A percentile compares a stretch with the other conserved stretches of the same genome.
These are phyloP conservation scores for Linnemannia exigua DNA, from an alignment of 192 early-diverging fungal species.

Conservation along the genomic window DNA sequence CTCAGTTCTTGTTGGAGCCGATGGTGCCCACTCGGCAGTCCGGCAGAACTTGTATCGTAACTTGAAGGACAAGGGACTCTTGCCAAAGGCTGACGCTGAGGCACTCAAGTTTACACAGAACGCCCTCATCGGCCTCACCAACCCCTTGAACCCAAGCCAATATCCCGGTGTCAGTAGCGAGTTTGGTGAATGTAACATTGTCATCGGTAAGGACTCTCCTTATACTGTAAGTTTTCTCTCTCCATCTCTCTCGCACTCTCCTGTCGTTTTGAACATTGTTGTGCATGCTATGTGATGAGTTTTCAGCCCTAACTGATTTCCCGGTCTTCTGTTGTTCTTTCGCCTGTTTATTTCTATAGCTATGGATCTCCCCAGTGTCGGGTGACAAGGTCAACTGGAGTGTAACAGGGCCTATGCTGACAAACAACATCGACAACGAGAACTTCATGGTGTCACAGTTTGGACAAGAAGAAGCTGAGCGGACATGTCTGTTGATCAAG, in stretches of 20 bases:
- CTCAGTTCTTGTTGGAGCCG: constrained; percentile 36
- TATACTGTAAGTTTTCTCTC: constrained; percentile 14
- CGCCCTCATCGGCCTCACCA: constrained; percentile 19
- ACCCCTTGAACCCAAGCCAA: neutral
- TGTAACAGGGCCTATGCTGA: constrained; percentile 11
- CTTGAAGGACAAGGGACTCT: neutral
- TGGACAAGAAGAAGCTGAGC: constrained; percentile 20
- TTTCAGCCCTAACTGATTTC: neutral
- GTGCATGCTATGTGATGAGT: too few species aligned
- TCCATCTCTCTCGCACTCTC: neutral
- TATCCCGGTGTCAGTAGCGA: constrained; percentile 1
- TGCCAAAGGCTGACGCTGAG: constrained; percentile 20
- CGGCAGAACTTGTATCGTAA: constrained; percentile 22
- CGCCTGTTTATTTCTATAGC: too few species aligned
- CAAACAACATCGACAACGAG: neutral
- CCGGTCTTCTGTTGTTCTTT: too few species aligned
- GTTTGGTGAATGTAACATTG: constrained; percentile 18
- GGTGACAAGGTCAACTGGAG: constrained; percentile 17
- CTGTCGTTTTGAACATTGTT: neutral
- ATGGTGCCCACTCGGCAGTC: constrained; percentile 32
- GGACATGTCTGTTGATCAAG: constrained; percentile 11
- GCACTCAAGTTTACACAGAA: constrained; percentile 19
- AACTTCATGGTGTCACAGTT: constrained; percentile 19
- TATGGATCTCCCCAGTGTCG: constrained; percentile 10
- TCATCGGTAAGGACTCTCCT: constrained; percentile 26